Conservation (phyloP, 2,329 filamentous ascomycete genomes). For the Xylaria polymorpha region DNA sequence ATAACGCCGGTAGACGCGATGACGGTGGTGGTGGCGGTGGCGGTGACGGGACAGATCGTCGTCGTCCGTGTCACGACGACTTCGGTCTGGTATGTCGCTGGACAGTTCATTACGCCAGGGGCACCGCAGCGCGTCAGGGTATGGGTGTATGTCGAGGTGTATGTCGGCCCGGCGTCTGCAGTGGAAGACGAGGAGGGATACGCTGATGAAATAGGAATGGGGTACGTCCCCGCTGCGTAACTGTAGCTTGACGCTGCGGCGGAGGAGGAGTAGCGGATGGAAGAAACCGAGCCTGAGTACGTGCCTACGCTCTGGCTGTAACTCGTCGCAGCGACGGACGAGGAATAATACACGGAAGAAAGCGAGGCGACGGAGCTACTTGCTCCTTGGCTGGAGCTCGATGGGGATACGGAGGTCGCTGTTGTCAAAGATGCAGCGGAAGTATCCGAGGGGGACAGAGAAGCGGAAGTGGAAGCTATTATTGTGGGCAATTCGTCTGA, state of each 20-base stretch:
- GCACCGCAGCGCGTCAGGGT: conserved; percentile 29
- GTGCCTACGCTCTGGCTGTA: conserved; percentile 9
- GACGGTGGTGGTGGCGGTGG: background rate
- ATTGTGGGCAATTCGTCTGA: conserved; percentile 3
- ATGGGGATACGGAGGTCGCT: background rate
- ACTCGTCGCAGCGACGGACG: background rate
- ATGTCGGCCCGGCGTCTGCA: conserved; percentile 8
- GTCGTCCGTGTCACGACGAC: conserved; percentile 31
- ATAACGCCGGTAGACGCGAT: background rate
- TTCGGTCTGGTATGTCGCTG: conserved; percentile 30
- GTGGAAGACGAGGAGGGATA: conserved; percentile 12
- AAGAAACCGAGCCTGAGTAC: conserved; percentile 1
- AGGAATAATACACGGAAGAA: conserved; percentile 12
- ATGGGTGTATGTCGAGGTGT: conserved; percentile 33
- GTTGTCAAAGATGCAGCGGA: background rate
- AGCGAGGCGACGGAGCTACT: background rate
- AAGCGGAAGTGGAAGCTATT: background rate
- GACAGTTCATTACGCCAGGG: conserved; percentile 31
- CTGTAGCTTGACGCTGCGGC: background rate
- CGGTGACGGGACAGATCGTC: conserved; percentile 22
- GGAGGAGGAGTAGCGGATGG: conserved; percentile 1
- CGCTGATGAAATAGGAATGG: conserved; percentile 6
- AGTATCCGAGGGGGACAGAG: background rate
- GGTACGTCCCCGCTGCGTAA: conserved; percentile 5
- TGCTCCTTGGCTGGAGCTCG: conserved; percentile 2